Evolutionary conservation across 2,329 filamentous ascomycete genomes (phyloP).

Genomic region (Calonectria hawksworthii): DNA sequence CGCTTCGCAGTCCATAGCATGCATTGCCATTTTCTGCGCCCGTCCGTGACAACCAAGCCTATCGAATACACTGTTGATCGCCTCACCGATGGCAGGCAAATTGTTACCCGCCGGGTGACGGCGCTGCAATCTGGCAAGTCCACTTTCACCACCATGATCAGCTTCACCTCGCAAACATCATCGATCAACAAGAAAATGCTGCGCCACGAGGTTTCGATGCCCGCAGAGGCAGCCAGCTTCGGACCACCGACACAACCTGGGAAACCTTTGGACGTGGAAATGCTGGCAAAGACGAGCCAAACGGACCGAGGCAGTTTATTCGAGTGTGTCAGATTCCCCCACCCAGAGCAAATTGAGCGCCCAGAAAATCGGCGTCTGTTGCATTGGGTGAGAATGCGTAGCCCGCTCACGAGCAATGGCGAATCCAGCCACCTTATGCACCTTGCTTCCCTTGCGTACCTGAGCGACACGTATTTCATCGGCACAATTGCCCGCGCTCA

Average conservation of each 20-base stretch:
- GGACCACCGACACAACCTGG: not conserved
- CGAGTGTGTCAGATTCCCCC: not conserved
- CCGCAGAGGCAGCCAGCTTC: not conserved
- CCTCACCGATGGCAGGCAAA: not conserved
- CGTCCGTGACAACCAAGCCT: not conserved
- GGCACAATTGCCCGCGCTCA: not conserved
- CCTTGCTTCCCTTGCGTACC: not conserved
- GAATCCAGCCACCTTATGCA: not conserved
- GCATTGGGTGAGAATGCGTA: not conserved
- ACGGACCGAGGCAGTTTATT: not conserved
- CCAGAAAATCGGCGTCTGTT: not conserved
- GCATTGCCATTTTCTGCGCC: constrained; percentile 5
- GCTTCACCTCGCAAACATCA: not conserved
- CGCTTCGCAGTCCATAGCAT: not conserved
- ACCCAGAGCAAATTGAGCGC: not conserved
- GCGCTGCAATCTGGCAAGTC: not conserved
- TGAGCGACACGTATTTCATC: constrained; percentile 2
- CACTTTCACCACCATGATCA: not conserved
- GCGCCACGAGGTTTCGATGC: not conserved
- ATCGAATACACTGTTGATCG: not conserved
- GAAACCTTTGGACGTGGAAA: not conserved
- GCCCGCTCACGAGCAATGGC: not conserved
- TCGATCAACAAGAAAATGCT: not conserved
- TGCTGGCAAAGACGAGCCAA: not conserved
- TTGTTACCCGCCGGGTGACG: not conserved